These are phyloP conservation scores for Brasilioporus rufonigricans DNA, from an alignment of 768 basidiomycete genomes.

Conservation along the genomic window DNA sequence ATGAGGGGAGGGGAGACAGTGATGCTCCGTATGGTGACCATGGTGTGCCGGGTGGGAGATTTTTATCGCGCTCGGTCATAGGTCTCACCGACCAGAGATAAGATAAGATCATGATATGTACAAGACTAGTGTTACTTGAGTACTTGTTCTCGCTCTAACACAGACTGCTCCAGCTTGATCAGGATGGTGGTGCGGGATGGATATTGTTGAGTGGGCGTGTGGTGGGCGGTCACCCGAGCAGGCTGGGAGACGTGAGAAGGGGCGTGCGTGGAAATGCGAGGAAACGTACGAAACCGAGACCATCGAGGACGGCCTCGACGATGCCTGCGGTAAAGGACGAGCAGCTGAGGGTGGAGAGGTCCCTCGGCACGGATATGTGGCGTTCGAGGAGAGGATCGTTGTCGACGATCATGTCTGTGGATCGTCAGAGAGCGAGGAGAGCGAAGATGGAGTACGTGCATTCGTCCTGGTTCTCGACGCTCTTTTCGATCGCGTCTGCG, in stretches of 20 bases:
- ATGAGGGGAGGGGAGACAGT: conserved; percentile 62
- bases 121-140: conserved; percentile 51
- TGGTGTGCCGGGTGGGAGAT: conserved; percentile 21
- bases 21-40: conserved; percentile 60
- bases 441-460: conserved; percentile 47
- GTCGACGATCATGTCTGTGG: conserved; percentile 93
- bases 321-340: conserved; percentile 98
- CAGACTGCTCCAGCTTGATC: conserved; percentile 92
- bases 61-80: too few relatives aligned
- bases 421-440: conserved; percentile 1
- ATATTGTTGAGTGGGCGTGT: conserved; percentile 76
- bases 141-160: conserved; percentile 92
- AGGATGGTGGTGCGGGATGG: conserved; percentile 93
- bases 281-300: conserved; percentile 84
- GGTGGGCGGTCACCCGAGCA: conserved; percentile 94
- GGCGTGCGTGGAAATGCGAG: neutral
- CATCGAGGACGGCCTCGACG: conserved; percentile 95
- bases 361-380: conserved; percentile 89
- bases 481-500: conserved; percentile 94
- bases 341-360: conserved; percentile 91
- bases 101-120: conserved; percentile 14
- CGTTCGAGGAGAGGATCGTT: conserved; percentile 93
- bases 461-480: conserved; percentile 95
- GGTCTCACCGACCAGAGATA: neutral
- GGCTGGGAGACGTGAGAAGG: conserved; percentile 55